Evolutionary conservation across 73 alveolate genomes (phyloP).

Genomic region (Stentor coeruleus): DNA sequence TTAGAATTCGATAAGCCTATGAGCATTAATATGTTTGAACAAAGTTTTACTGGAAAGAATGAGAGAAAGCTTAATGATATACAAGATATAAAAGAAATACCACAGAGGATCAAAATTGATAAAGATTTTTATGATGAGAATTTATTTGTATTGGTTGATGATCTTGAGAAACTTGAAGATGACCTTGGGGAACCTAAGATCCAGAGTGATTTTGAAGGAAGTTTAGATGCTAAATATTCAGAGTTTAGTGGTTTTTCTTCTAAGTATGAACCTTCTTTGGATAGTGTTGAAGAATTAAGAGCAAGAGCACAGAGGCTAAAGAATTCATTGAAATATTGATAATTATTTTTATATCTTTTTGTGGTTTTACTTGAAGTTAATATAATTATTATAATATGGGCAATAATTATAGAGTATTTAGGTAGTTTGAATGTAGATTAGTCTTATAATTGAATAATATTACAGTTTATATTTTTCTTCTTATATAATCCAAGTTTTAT

Average conservation of each 20-base stretch:
- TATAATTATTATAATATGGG: too few relatives aligned
- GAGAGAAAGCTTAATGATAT: neutral
- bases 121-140: slow-evolving; percentile 12
- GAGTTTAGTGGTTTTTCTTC: neutral
- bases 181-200: too few relatives aligned
- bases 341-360: too few relatives aligned
- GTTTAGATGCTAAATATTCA: neutral
- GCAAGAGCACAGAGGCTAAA: neutral
- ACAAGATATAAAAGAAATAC: neutral
- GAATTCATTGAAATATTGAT: slow-evolving; percentile 7
- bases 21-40: neutral
- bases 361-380: too few relatives aligned
- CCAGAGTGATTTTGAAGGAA: neutral
- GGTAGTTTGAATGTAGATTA: too few relatives aligned
- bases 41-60: neutral
- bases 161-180: slow-evolving; percentile 18
- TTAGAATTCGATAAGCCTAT: neutral
- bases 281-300: slow-evolving; percentile 5
- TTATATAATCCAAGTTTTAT: too few relatives aligned
- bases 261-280: neutral
- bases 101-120: too few relatives aligned
- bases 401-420: too few relatives aligned
- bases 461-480: too few relatives aligned
- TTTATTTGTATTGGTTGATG: slow-evolving; percentile 6
- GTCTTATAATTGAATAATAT: too few relatives aligned